A percentile compares a stretch with the other conserved stretches of the same genome.
These are phyloP conservation scores for Pisolithus microcarpus DNA, from an alignment of 768 basidiomycete genomes.

Conservation along the genomic window DNA sequence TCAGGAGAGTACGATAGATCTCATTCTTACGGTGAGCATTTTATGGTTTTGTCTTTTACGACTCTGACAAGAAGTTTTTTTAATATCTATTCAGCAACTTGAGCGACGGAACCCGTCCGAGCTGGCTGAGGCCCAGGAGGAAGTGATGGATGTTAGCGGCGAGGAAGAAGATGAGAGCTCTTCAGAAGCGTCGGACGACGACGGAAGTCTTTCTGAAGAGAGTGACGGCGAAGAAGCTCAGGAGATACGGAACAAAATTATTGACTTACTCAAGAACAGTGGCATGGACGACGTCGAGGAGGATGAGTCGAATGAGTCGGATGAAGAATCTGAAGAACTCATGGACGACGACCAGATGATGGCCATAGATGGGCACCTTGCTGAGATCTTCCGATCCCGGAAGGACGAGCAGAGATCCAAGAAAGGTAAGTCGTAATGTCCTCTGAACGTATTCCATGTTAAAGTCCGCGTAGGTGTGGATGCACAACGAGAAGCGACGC, in stretches of 20 bases:
- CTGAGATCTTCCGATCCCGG: conserved; percentile 73
- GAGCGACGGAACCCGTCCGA: conserved; percentile 61
- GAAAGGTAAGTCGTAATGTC: conserved; percentile 47
- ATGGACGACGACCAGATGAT: conserved; percentile 99
- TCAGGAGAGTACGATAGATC: conserved; percentile 64
- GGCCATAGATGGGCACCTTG: conserved; percentile 88
- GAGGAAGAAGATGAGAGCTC: conserved; percentile 30
- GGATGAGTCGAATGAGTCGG: conserved; percentile 34
- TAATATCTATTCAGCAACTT: conserved; percentile 61
- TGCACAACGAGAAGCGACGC: conserved; percentile 80
- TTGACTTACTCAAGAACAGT: conserved; percentile 53
- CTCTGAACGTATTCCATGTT: not conserved
- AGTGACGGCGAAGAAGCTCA: conserved; percentile 43
- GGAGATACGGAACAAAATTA: conserved; percentile 62
- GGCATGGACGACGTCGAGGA: conserved; percentile 47
- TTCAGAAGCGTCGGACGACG: conserved; percentile 22
- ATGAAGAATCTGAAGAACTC: conserved; percentile 54
- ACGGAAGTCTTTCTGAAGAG: conserved; percentile 35
- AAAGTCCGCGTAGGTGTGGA: conserved; percentile 40
- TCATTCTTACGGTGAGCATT: conserved; percentile 69
- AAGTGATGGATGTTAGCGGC: conserved; percentile 36
- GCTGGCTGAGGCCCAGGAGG: conserved; percentile 34
- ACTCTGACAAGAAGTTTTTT: not conserved
- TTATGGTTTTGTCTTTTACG: not conserved
- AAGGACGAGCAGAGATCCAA: conserved; percentile 53